Evolutionary conservation across 2,329 filamentous ascomycete genomes (phyloP), one percentile per base, ranked within the genome.

Genomic region (Mycosphaerella arachidis): DNA sequence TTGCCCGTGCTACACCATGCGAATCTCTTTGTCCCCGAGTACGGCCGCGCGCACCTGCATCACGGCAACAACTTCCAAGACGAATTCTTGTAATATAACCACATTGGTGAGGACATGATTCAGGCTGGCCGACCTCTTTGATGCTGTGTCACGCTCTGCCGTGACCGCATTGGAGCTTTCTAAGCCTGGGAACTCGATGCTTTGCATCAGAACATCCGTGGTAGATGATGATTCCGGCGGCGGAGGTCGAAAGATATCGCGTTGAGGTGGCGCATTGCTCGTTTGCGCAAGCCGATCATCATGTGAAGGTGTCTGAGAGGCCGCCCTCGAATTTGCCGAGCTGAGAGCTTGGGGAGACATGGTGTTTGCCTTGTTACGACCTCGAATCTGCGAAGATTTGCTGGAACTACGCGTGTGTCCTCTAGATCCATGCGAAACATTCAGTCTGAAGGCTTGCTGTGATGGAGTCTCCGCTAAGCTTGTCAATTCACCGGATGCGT

Each of bases 91-190:
- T 63, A 82, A 61, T 9, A 82, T 73, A 6, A 81, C 77, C 45
- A 79, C 75, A 61, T 82, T 82, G 9, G 79, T 81, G 35, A 81
- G 70, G 31, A 82, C 75, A 65, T 81, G 79, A 57, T 79, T 71
- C 31, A 81, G 65, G 63, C 75, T 80, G 13, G 77, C 78, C 0
- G 58, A 62, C 55, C 77, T 74, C 57, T 69, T 64, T 54, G 71
- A 9, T n/a, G 27, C 16, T 6, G 31, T 50, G 3, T 53, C 67
- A 9, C 74, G 70, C 12, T 53, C 31, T 8, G 46, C 51, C 6
- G n/a, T 27, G n/a, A 31, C 13, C 2, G 3, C 29, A 10, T 16
- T 1, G 51, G 9, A 29, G 6, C 27, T 31, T 18, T 48, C 33
- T 6, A 59, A 52, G 13, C 27, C 46, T 1, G 65, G 59, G 16